Base-by-base conservation (phyloP, 768 basidiomycete species). In the Kwoniella pini region DNA sequence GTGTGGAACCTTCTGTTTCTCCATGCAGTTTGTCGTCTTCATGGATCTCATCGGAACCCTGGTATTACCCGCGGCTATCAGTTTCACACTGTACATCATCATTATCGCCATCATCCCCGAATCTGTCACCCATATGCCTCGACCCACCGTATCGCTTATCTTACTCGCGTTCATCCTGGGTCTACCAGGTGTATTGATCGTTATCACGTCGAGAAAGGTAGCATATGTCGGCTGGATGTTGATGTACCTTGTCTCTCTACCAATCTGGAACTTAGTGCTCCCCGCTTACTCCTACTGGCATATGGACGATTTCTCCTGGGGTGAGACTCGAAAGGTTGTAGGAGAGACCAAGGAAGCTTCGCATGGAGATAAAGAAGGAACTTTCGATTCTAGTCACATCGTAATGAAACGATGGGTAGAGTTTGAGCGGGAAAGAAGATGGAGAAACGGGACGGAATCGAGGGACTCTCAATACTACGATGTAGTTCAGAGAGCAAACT, bases 1-100 rank as follows among this genome's bases (percentile, higher is more conserved):
- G n/a, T 99, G 95, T 69, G 96, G 96, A 46, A 97, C 94, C 2
- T 99, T 98, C 87, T 99, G 96, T 82, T 98, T 99, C 85, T 94
- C 91, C 11, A 97, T 97, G 95, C 94, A 96, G 82, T 97, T 97
- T 75, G 92, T 97, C 68, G 91, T 95, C 33, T 93, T 89, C 77
- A 99, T 99, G 94, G 96, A 99, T 77, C 82, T 99, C 64, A 86
- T 90, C 62, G 95, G 95, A 75, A 98, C 96, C 2, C 84, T 99
- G 64, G 95, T 98, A 27, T 83, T 98, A 22, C 96, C 96, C 21
- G 96, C 94, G 39, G 95, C 96, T 64, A 98, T 98, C 81, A 85
- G 90, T 38, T 98, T 99, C 83, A 98, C 96, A 0, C 79, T 95
- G 52, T 96, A 95, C 79, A 87, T 97, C 72, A 87, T 97, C 81